Evolutionary conservation across 2,329 filamentous ascomycete species (phyloP), one percentile per base, ranked within the genome.

Genomic region (Nothomitra cinnamomea): DNA sequence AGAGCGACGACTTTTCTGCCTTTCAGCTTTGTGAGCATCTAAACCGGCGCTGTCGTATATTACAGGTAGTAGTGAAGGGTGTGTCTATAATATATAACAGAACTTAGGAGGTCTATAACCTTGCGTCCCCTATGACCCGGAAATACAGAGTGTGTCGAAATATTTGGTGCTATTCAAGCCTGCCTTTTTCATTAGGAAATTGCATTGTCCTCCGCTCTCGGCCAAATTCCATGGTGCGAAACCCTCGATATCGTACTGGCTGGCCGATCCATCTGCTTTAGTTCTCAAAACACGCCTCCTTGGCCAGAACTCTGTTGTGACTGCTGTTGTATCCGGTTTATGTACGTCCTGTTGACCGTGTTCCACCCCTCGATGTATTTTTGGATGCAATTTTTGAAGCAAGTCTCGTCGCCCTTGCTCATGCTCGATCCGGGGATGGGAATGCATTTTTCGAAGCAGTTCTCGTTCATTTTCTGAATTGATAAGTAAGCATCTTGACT

Each of bases 291-390:
- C 15, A 17, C 24, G 21, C 43, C 45, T 13, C 43, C 38, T n/a
- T 15, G 38, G 25, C 21, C 25, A 35, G 24, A 10, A 19, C 19
- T 52, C 5, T 17, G 47, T 35, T 51, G 49, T 24, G 54, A 42
- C 38, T 55, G 53, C 28, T 43, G 48, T 22, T 55, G 53, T 41
- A 69, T 58, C 15, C 67, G 74, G 57, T 68, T 67, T 62, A 87
- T 77, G 66, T 87, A 87, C 41, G 80, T 74, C 49, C 73, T 67
- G 70, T 81, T 84, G 62, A 86, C 80, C 58, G 76, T 71, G 69
- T 88, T 88, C 85, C 85, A 90, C 10, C 83, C 77, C 32, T 75
- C 70, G 74, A 89, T 86, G 73, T 89, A 90, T 69, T 89, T 89
- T 62, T 89, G 84, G 79, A 88, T 85, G 72, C 85, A 90, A 56